Percentiles rank a stretch among this genome's conserved stretches.
Conservation (phyloP, 225 moss, liverwort and hornwort genomes). For the Bryoerythrophyllum caledonicum region DNA sequence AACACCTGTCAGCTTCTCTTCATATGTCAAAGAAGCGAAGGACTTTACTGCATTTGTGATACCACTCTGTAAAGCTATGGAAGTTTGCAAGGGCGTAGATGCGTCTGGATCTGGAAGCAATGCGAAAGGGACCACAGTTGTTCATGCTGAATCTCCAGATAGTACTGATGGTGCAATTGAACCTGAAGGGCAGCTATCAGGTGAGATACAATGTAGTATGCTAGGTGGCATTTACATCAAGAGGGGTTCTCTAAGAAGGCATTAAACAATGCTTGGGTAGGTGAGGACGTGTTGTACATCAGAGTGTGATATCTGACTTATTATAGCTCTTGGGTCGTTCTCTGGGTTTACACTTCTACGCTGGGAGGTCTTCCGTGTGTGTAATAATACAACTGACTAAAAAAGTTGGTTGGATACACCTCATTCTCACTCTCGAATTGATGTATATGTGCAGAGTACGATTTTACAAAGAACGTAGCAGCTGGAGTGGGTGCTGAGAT, state of each 20-base stretch:
- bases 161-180: constrained; percentile 16
- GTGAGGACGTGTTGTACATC: background rate
- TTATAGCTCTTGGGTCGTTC: background rate
- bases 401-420: constrained; percentile 11
- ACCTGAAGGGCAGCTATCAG: constrained; percentile 34
- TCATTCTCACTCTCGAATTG: constrained; percentile 8
- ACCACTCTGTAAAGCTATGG: constrained; percentile 98
- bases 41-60: constrained; percentile 98
- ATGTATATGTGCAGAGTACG: constrained; percentile 40
- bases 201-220: constrained; percentile 29
- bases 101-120: constrained; percentile 59
- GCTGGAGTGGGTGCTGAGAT: constrained; percentile 69
- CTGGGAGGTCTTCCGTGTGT: background rate
- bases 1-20: constrained; percentile 50
- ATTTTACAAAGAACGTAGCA: constrained; percentile 41
- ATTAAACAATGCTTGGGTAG: background rate
- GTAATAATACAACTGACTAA: background rate
- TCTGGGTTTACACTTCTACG: background rate
- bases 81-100: constrained; percentile 91
- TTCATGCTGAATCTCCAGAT: constrained; percentile 22
- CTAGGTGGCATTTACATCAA: background rate
- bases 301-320: background rate
- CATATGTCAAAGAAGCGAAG: constrained; percentile 89
- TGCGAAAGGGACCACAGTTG: constrained; percentile 29
- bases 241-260: background rate